phyloP scores from a whole-genome alignment of 345 rosid species.

The Gossypium raimondii region DNA sequence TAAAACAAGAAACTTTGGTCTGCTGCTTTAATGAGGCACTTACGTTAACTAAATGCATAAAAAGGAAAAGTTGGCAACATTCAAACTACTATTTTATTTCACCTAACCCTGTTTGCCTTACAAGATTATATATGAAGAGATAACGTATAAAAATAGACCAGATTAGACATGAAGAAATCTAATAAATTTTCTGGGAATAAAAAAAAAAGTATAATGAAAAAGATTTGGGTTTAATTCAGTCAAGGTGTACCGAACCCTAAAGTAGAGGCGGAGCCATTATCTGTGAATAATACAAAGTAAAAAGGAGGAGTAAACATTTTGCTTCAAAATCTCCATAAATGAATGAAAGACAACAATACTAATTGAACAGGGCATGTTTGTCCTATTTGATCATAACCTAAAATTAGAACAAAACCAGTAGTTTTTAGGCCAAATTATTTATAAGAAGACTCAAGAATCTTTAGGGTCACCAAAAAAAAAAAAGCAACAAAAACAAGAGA shows the following conservation, averaged over 20 bases:
- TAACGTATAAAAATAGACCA: slow-evolving; percentile 16
- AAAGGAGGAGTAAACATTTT: not conserved
- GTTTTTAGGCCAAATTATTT: not conserved
- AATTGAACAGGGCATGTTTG: not conserved
- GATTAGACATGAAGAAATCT: not conserved
- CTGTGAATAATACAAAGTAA: not conserved
- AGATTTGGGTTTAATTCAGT: slow-evolving; percentile 6
- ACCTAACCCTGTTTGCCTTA: slow-evolving; percentile 14
- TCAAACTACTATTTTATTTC: not conserved
- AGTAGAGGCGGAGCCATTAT: not conserved
- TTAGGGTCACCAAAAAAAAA: too few species aligned
- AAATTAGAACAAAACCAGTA: not conserved
- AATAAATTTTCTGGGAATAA: too few species aligned
- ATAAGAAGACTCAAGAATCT: not conserved
- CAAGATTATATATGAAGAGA: slow-evolving; percentile 17
- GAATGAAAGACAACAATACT: not conserved
- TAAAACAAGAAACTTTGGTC: not conserved
- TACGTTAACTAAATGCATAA: slow-evolving; percentile 1
- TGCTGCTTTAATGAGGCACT: not conserved
- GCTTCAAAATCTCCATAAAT: not conserved
- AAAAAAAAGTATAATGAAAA: not conserved
- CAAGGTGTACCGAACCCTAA: slow-evolving; percentile 2
- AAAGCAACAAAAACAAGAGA: not conserved
- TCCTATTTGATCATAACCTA: not conserved
- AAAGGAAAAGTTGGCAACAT: slow-evolving; percentile 22